phyloP scores from a whole-genome alignment of 768 basidiomycete genomes.

The Serendipita sp. region DNA sequence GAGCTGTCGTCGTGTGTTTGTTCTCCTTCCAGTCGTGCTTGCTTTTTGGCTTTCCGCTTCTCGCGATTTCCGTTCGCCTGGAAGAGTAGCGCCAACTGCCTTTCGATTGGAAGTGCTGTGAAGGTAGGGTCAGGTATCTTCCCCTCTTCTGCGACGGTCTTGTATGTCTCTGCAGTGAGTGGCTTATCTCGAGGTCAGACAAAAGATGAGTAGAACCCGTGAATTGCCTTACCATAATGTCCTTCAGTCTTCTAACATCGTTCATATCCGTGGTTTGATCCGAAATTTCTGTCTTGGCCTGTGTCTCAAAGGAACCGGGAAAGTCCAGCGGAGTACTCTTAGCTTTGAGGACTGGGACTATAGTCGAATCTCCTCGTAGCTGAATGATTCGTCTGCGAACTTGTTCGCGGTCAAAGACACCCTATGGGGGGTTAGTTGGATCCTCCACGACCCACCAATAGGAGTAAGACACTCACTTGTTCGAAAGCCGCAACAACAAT shows the following conservation, averaged over 20 bases:
- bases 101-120: not conserved
- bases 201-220: not conserved
- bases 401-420: not conserved
- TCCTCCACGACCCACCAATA: not conserved
- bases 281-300: too few relatives aligned
- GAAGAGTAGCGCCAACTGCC: not conserved
- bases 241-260: too few relatives aligned
- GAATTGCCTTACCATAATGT: too few relatives aligned
- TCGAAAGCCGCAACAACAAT: not conserved
- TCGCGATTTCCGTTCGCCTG: not conserved
- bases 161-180: not conserved
- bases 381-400: not conserved
- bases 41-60: not conserved
- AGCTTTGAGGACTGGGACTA: not conserved
- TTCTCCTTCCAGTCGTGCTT: not conserved
- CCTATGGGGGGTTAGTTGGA: not conserved
- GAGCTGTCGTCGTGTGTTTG: not conserved
- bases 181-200: not conserved
- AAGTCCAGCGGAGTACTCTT: not conserved
- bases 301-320: not conserved
- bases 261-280: too few relatives aligned
- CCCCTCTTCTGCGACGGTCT: not conserved
- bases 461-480: not conserved
- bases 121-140: not conserved
- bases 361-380: not conserved